Conservation (phyloP, 2,329 filamentous ascomycete species). For the Trichoderma pleuroti region DNA sequence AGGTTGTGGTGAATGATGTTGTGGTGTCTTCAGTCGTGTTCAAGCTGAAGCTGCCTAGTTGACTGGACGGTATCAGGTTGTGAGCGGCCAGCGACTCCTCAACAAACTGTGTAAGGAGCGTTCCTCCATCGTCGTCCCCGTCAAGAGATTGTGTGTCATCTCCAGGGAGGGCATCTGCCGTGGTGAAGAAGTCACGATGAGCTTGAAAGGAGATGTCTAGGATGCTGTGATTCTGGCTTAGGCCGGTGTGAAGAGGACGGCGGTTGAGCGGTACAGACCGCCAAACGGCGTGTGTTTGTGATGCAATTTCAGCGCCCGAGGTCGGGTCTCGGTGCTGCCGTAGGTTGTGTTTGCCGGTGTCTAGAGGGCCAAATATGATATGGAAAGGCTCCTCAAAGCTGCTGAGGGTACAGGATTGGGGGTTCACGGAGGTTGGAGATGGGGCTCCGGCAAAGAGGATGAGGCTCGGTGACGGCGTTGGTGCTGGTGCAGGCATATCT, state of each 20-base stretch:
- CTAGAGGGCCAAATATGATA: slow-evolving; percentile 25
- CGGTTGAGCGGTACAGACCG: slow-evolving; percentile 50
- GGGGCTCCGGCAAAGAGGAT: slow-evolving; percentile 40
- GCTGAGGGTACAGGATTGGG: slow-evolving; percentile 31
- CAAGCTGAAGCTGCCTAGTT: slow-evolving; percentile 40
- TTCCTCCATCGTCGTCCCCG: slow-evolving; percentile 33
- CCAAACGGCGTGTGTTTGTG: slow-evolving; percentile 45
- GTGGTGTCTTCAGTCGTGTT: slow-evolving; percentile 13
- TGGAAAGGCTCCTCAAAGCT: slow-evolving; percentile 28
- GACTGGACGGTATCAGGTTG: slow-evolving; percentile 61
- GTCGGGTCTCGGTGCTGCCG: neutral
- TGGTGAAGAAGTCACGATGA: slow-evolving; percentile 47
- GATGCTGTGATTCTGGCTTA: slow-evolving; percentile 48
- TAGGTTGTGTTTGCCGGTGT: neutral
- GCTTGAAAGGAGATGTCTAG: slow-evolving; percentile 29
- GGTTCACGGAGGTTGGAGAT: slow-evolving; percentile 28
- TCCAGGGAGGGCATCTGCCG: slow-evolving; percentile 37
- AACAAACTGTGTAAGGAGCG: slow-evolving; percentile 63
- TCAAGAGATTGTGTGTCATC: slow-evolving; percentile 12
- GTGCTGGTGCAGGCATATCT: neutral
- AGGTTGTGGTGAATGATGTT: slow-evolving; percentile 23
- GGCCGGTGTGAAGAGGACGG: slow-evolving; percentile 47
- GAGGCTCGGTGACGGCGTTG: slow-evolving; percentile 24
- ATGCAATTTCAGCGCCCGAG: neutral
- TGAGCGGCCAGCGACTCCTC: slow-evolving; percentile 73